Evolutionary conservation across 768 basidiomycete genomes (phyloP).

Genomic region (Lentinula aciculospora): DNA sequence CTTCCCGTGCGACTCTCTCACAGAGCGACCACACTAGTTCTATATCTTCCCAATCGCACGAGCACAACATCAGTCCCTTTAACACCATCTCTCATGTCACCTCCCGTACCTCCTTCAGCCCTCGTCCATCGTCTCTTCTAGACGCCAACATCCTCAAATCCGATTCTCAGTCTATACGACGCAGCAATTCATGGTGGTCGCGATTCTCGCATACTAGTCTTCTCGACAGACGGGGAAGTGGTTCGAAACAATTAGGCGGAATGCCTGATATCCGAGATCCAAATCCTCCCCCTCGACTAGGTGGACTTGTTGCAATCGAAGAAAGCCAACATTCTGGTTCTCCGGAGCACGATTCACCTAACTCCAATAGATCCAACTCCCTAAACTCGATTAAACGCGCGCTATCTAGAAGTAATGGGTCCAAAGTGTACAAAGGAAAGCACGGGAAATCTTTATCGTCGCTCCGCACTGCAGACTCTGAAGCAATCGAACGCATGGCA

Average conservation of each 20-base stretch:
- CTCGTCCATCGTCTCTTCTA: slow-evolving; percentile 18
- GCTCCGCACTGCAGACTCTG: slow-evolving; percentile 62
- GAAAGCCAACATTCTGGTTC: slow-evolving; percentile 37
- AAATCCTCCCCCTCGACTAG: slow-evolving; percentile 55
- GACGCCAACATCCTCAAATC: slow-evolving; percentile 25
- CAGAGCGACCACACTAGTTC: slow-evolving; percentile 19
- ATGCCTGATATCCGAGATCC: slow-evolving; percentile 71
- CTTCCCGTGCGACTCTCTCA: slow-evolving; percentile 17
- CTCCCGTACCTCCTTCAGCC: slow-evolving; percentile 17
- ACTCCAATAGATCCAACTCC: slow-evolving; percentile 9
- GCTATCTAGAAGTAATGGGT: slow-evolving; percentile 7
- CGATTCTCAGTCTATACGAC: slow-evolving; percentile 39
- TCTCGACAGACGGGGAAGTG: slow-evolving; percentile 50
- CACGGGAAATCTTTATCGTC: slow-evolving; percentile 52
- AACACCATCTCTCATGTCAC: slow-evolving; percentile 19
- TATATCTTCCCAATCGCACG: slow-evolving; percentile 19
- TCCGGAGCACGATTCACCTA: slow-evolving; percentile 13
- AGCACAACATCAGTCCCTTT: slow-evolving; percentile 32
- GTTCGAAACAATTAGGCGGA: slow-evolving; percentile 24
- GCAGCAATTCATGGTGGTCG: slow-evolving; percentile 76
- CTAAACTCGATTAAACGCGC: slow-evolving; percentile 5
- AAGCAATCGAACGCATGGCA: slow-evolving; percentile 59
- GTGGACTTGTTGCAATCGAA: slow-evolving; percentile 46
- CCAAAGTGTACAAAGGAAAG: slow-evolving; percentile 25
- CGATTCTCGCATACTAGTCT: slow-evolving; percentile 65